phyloP scores from a whole-genome alignment of 2,329 filamentous ascomycete genomes.

The Epichloe sylvatica region DNA sequence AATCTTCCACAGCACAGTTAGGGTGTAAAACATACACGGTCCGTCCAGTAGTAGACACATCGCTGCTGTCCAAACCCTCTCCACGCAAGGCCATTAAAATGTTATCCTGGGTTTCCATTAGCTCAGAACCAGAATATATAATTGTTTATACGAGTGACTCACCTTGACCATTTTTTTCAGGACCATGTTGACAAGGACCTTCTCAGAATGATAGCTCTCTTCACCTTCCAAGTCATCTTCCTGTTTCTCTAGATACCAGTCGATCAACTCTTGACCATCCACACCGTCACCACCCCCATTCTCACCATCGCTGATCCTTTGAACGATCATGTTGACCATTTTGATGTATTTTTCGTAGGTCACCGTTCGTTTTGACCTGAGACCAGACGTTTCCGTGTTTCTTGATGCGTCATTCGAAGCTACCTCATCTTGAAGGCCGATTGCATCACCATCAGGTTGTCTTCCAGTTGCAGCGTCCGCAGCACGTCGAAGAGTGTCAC shows the following conservation, averaged over 20 bases:
- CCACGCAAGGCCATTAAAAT: slow-evolving; percentile 70
- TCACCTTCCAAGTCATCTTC: slow-evolving; percentile 70
- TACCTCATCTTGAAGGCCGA: slow-evolving; percentile 22
- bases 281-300: slow-evolving; percentile 63
- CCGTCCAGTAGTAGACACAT: slow-evolving; percentile 22
- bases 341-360: slow-evolving; percentile 90
- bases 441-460: slow-evolving; percentile 32
- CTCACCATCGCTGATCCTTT: slow-evolving; percentile 74
- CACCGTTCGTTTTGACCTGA: slow-evolving; percentile 63
- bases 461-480: slow-evolving; percentile 27
- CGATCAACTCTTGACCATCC: slow-evolving; percentile 63
- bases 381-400: slow-evolving; percentile 11
- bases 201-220: slow-evolving; percentile 68
- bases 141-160: slow-evolving; percentile 18
- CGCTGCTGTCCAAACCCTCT: slow-evolving; percentile 39
- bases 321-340: slow-evolving; percentile 77
- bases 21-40: slow-evolving; percentile 84
- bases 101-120: slow-evolving; percentile 51
- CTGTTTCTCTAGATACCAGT: slow-evolving; percentile 87
- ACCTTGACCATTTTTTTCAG: slow-evolving; percentile 95
- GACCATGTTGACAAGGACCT: slow-evolving; percentile 64
- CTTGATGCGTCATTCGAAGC: slow-evolving; percentile 21
- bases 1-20: slow-evolving; percentile 72
- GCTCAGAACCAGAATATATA: neutral
- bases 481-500: slow-evolving; percentile 29